Conservation (phyloP, 2,329 filamentous ascomycete genomes). For the Arthroderma sp. region DNA sequence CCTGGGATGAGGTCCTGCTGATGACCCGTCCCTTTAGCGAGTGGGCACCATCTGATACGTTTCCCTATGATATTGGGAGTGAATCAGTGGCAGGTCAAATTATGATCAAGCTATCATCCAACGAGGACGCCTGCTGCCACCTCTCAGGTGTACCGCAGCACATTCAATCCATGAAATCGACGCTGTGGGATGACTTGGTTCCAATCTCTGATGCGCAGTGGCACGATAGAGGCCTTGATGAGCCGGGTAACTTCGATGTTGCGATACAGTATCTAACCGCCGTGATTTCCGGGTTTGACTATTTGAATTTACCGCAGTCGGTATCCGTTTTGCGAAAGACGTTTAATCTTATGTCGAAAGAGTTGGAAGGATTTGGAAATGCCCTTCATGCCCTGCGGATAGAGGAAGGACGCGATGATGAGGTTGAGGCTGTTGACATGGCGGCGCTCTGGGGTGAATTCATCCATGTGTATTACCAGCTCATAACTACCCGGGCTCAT, state of each 20-base stretch:
- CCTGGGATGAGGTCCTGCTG: conserved; percentile 4
- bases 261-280: conserved; percentile 15
- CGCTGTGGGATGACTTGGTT: conserved; percentile 16
- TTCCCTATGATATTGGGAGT: not conserved
- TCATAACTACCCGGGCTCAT: conserved; percentile 15
- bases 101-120: conserved; percentile 9
- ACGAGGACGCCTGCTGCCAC: conserved; percentile 5
- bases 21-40: conserved; percentile 1
- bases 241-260: conserved; percentile 12
- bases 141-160: conserved; percentile 14
- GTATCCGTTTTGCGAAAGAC: conserved; percentile 12
- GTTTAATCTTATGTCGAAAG: conserved; percentile 15
- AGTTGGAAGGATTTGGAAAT: conserved; percentile 10
- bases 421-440: conserved; percentile 9
- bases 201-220: conserved; percentile 16
- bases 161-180: conserved; percentile 14
- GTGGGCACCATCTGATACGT: not conserved
- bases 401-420: not conserved
- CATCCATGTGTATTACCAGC: conserved; percentile 13
- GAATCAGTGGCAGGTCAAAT: conserved; percentile 4
- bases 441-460: conserved; percentile 14
- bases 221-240: conserved; percentile 13
- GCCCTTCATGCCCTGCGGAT: conserved; percentile 10
- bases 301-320: conserved; percentile 12
- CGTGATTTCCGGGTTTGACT: conserved; percentile 15